Conservation (phyloP, 495 filamentous ascomycete genomes). For the Polyplosphaeria fusca region DNA sequence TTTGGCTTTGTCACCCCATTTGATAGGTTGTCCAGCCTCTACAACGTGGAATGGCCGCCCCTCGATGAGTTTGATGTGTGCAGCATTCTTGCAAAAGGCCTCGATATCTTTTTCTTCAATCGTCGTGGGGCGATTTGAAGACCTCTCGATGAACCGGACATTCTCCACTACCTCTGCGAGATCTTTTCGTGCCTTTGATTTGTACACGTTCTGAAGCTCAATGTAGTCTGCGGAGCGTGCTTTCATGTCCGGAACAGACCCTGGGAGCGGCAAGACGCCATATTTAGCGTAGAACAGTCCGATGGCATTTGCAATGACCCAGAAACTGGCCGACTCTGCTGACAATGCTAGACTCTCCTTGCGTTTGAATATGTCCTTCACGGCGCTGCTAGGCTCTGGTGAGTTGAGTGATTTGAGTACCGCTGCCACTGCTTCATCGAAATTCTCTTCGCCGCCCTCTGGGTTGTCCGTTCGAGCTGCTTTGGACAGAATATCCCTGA, state of each 20-base stretch:
- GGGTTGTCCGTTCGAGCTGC: slow-evolving; percentile 68
- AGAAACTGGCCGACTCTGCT: slow-evolving; percentile 61
- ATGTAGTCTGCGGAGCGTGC: slow-evolving; percentile 90
- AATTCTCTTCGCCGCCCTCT: slow-evolving; percentile 96
- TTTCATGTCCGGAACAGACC: slow-evolving; percentile 96
- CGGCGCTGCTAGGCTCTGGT: slow-evolving; percentile 61
- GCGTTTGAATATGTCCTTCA: slow-evolving; percentile 76
- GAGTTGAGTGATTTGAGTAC: slow-evolving; percentile 78
- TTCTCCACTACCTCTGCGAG: slow-evolving; percentile 68
- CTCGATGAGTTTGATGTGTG: slow-evolving; percentile 83
- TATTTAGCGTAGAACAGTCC: slow-evolving; percentile 69
- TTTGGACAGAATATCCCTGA: slow-evolving; percentile 63
- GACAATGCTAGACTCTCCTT: slow-evolving; percentile 50
- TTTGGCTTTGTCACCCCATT: slow-evolving; percentile 41
- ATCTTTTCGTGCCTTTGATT: slow-evolving; percentile 78
- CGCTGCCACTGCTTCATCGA: slow-evolving; percentile 83
- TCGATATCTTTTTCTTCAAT: slow-evolving; percentile 78
- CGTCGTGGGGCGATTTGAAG: slow-evolving; percentile 45
- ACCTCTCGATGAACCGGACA: slow-evolving; percentile 61
- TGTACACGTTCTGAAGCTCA: slow-evolving; percentile 90
- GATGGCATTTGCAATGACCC: slow-evolving; percentile 84
- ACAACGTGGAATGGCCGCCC: slow-evolving; percentile 54
- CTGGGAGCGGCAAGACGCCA: slow-evolving; percentile 73
- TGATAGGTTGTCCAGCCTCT: slow-evolving; percentile 36
- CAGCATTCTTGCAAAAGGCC: slow-evolving; percentile 91